These are phyloP conservation scores for Syzygium malaccense DNA, from an alignment of 441 rosid species.

Conservation along the genomic window DNA sequence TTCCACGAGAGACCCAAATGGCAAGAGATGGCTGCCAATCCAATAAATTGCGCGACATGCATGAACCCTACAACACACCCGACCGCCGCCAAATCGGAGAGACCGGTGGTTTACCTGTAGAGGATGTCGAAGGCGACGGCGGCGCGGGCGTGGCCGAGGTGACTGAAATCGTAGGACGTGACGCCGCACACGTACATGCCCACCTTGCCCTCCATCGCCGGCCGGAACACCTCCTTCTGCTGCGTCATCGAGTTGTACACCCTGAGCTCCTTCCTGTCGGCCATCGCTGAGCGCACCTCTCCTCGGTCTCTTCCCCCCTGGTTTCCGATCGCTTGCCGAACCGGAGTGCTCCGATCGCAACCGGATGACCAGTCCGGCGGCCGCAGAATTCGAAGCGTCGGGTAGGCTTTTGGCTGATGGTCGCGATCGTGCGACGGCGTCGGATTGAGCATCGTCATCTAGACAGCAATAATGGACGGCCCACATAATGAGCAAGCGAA, in stretches of 20 bases:
- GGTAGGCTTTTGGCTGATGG: neutral
- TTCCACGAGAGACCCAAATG: neutral
- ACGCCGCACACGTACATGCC: conserved; percentile 91
- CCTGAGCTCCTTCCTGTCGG: conserved; percentile 33
- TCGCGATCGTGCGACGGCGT: neutral
- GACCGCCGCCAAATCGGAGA: neutral
- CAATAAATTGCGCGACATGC: neutral
- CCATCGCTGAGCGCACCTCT: conserved; percentile 6
- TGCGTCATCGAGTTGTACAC: conserved; percentile 68
- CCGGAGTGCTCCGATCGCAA: neutral
- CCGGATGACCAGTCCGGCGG: neutral
- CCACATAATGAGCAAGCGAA: neutral
- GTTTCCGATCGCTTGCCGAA: neutral
- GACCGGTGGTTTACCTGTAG: conserved; percentile 37
- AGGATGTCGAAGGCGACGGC: conserved; percentile 80
- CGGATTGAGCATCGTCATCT: neutral
- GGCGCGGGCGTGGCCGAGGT: conserved; percentile 93
- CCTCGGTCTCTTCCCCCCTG: neutral
- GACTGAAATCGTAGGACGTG: conserved; percentile 91
- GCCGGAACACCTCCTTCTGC: conserved; percentile 47
- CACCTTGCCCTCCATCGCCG: conserved; percentile 56
- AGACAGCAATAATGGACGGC: neutral
- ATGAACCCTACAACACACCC: neutral
- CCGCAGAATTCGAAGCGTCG: neutral
- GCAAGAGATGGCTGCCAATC: neutral